Conservation (phyloP, 2,329 filamentous ascomycete genomes). For the Triangularia verruculosa region DNA sequence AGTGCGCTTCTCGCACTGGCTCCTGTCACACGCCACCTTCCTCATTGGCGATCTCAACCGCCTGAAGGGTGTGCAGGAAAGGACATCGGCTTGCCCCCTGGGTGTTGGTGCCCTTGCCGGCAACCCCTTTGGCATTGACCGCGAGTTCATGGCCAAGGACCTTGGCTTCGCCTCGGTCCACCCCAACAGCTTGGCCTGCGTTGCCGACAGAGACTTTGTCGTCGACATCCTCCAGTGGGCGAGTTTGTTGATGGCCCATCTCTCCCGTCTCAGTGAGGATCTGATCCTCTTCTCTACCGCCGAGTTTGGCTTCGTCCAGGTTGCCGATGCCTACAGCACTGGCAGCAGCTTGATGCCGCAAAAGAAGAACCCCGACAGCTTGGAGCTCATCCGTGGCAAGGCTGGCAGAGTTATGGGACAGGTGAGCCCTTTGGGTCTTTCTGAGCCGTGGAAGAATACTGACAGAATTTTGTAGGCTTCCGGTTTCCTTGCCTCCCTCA, state of each 20-base stretch:
- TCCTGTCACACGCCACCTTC: conserved; percentile 69
- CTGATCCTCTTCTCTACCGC: conserved; percentile 76
- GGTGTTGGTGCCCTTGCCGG: conserved; percentile 76
- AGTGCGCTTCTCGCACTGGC: conserved; percentile 78
- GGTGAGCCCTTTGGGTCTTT: conserved; percentile 46
- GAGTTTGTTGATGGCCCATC: conserved; percentile 73
- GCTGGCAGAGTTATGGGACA: conserved; percentile 73
- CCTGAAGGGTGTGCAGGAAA: conserved; percentile 66
- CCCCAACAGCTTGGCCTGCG: conserved; percentile 55
- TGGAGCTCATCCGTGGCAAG: conserved; percentile 72
- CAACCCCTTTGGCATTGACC: conserved; percentile 78
- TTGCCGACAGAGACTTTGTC: conserved; percentile 78
- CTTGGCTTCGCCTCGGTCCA: conserved; percentile 62
- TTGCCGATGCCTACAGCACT: conserved; percentile 78
- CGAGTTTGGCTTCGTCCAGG: conserved; percentile 72
- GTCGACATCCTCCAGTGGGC: conserved; percentile 80
- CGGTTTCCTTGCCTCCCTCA: conserved; percentile 70
- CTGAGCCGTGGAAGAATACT: neutral
- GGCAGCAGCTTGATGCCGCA: conserved; percentile 76
- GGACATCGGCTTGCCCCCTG: conserved; percentile 71
- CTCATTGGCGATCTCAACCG: conserved; percentile 75
- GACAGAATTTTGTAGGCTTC: conserved; percentile 31
- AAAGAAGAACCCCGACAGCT: conserved; percentile 77
- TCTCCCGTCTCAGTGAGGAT: conserved; percentile 76
- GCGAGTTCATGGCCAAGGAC: conserved; percentile 74